These are phyloP conservation scores for Corymbia citriodora DNA, from an alignment of 441 rosid genomes.

Conservation along the genomic window DNA sequence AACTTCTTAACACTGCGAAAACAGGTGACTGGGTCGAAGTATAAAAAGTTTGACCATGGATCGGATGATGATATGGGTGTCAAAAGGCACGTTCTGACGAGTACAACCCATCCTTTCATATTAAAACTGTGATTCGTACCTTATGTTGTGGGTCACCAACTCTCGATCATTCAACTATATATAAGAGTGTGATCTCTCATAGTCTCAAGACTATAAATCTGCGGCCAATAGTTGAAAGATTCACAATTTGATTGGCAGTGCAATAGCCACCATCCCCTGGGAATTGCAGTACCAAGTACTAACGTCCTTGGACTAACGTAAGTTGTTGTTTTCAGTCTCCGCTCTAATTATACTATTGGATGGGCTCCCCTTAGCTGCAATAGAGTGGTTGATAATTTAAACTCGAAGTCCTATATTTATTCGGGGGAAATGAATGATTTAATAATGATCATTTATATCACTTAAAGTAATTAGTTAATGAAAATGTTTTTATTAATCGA, in stretches of 20 bases:
- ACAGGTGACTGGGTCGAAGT: background rate
- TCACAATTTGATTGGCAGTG: background rate
- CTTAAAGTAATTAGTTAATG: no score
- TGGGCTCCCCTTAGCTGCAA: no score
- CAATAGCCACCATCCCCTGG: background rate
- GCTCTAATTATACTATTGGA: background rate
- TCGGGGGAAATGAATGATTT: background rate
- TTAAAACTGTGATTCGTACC: background rate
- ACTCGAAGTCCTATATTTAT: background rate
- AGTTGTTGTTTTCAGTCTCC: background rate
- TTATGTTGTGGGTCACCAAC: background rate
- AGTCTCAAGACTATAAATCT: background rate
- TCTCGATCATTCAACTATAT: background rate
- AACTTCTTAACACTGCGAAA: background rate
- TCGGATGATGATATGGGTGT: background rate
- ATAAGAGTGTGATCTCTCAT: background rate
- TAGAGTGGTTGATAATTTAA: background rate
- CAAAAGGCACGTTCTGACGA: background rate
- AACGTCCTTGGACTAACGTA: background rate
- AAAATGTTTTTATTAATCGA: no score
- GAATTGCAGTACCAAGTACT: background rate
- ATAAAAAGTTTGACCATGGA: background rate
- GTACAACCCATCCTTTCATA: background rate
- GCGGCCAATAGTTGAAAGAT: background rate
- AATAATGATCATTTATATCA: accelerated